Evolutionary conservation across 1,284 basidiomycete genomes (phyloP).

Genomic region (Pyrrhoderma noxium): DNA sequence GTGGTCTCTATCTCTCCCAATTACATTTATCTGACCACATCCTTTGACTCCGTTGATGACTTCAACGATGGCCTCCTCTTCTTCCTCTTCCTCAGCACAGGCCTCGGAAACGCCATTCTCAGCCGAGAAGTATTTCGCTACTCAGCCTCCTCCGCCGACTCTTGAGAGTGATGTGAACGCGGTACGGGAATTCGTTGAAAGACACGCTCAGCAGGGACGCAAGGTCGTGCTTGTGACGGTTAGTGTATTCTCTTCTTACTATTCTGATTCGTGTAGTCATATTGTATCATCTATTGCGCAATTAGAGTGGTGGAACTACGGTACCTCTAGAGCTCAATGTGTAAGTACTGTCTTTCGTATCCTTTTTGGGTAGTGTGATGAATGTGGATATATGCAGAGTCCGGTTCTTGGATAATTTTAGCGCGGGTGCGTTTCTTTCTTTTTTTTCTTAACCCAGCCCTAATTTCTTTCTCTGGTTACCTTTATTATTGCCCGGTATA

Average conservation of each 20-base stretch:
- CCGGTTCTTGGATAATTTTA: conserved; percentile 97
- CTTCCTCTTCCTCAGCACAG: background rate
- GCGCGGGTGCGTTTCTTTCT: conserved; percentile 61
- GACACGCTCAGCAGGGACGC: conserved; percentile 54
- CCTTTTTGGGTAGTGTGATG: conserved; percentile 19
- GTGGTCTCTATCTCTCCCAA: no score
- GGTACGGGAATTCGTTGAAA: conserved; percentile 67
- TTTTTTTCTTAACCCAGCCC: background rate
- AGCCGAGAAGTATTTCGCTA: conserved; percentile 81
- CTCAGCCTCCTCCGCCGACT: conserved; percentile 66
- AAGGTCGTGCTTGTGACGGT: conserved; percentile 93
- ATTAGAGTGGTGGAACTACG: conserved; percentile 89
- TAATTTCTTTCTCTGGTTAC: background rate
- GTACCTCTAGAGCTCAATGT: conserved; percentile 95
- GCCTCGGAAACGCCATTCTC: conserved; percentile 38
- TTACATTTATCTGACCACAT: no score
- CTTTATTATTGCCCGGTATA: conserved; percentile 2
- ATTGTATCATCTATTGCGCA: no score
- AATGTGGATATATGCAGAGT: conserved; percentile 50
- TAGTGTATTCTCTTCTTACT: conserved; percentile 35
- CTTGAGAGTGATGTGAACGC: conserved; percentile 59
- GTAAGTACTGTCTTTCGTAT: conserved; percentile 48
- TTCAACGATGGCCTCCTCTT: no score
- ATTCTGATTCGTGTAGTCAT: no score
- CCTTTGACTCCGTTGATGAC: no score